Percentiles rank a stretch among this genome's conserved stretches.
phyloP scores from a whole-genome alignment of 2,329 filamentous ascomycete species.

The Calonectria hawksworthii region DNA sequence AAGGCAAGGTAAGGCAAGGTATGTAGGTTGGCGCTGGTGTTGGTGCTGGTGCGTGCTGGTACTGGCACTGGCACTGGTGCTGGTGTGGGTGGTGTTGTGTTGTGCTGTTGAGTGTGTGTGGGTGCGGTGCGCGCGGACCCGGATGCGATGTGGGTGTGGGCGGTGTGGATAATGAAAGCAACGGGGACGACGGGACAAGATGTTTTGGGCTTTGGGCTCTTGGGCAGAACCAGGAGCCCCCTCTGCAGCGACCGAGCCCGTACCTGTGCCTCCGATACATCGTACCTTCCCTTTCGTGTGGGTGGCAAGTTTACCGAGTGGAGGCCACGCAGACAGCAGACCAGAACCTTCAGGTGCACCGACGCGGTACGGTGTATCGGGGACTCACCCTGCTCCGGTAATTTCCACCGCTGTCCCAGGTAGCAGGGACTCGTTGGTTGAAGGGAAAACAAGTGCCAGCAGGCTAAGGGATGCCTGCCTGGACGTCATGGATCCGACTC shows the following conservation, averaged over 20 bases:
- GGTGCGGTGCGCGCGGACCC: conserved; percentile 16
- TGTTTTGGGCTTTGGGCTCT: conserved; percentile 10
- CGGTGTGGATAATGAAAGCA: conserved; percentile 21
- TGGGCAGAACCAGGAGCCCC: conserved; percentile 12
- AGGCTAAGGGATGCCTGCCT: conserved; percentile 6
- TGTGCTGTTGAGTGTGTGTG: conserved; percentile 23
- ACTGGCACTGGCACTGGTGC: neutral
- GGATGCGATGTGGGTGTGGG: conserved; percentile 18
- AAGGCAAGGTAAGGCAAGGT: conserved; percentile 15
- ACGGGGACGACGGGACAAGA: conserved; percentile 1
- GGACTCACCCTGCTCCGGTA: neutral
- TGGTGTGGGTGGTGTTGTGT: conserved; percentile 19
- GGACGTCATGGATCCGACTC: conserved; percentile 1
- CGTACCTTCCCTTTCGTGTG: conserved; percentile 12
- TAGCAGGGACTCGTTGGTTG: conserved; percentile 10
- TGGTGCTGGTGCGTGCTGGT: neutral
- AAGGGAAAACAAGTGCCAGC: neutral
- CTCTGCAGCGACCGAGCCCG: conserved; percentile 5
- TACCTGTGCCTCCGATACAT: conserved; percentile 1
- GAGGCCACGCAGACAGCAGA: conserved; percentile 16
- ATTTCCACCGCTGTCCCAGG: conserved; percentile 8
- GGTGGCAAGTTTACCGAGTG: conserved; percentile 23
- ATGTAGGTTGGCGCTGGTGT: conserved; percentile 26
- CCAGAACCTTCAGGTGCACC: conserved; percentile 19
- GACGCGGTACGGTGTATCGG: neutral